Base-by-base conservation (phyloP, 2,329 filamentous ascomycete species). In the Aplosporella prunicola region DNA sequence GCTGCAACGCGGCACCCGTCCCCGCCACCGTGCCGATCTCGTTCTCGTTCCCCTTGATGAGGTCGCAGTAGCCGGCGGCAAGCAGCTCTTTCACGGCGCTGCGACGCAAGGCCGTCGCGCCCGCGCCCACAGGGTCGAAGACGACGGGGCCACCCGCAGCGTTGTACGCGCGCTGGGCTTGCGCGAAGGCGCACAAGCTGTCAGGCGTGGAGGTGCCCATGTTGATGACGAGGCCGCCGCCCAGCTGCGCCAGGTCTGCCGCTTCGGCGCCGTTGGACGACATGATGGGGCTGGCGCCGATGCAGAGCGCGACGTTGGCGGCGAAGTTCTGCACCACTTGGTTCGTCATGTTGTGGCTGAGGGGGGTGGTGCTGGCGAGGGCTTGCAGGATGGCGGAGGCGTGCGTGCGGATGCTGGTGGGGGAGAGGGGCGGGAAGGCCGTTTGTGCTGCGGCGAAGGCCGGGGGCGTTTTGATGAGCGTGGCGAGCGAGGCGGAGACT, bases 261-360 rank as follows among this genome's bases (percentile, higher is more conserved):
- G 87, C 87, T 67, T 96, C 89, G 34, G 78, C 74, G 17, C 79
- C 83, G 51, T 88, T 83, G 57, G 84, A 88, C 3, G 85, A 78
- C 87, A 94, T 94, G 60, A 94, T 93, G 16, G 87, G 87, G 18
- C 82, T 88, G 10, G 82, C 81, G 17, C 87, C 87, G 30, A 93
- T 71, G 22, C 81, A 76, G 11, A 95, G 71, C 25, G 85, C 86
- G 3, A 95, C 80, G 53, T 93, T 95, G 35, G 91, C 89, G 11
- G 88, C 84, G 51, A 96, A 83, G 62, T 95, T 94, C 53, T 94
- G 87, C 15, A 95, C 89, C 0, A 96, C 89, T 35, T 88, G 71
- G 57, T 96, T 96, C 36, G 91, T 96, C 85, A 96, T 96, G 62
- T 94, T 95, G 63, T 96, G 89, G 34, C 82, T 82, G 15, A 96